phyloP scores from a whole-genome alignment of 1,284 basidiomycete species.

The Volvariella volvacea region DNA sequence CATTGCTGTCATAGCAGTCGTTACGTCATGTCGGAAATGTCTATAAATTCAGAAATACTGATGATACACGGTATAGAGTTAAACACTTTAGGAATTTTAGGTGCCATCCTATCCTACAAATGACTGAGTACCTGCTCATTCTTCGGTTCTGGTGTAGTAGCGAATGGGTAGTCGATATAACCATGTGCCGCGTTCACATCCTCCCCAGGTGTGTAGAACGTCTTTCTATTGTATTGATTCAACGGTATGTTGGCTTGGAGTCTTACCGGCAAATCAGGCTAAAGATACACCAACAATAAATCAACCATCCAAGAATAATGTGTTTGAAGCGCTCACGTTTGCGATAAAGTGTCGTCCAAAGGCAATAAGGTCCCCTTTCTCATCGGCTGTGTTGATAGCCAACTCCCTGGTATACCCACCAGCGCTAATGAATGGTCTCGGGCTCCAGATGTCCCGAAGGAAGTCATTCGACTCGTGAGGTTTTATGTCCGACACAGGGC shows the following conservation, averaged over 20 bases:
- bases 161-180: slow-evolving; percentile 35
- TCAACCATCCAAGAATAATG: not conserved
- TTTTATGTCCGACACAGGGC: not conserved
- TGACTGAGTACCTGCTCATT: too few species aligned
- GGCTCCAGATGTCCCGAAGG: slow-evolving; percentile 25
- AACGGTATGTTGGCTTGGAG: not conserved
- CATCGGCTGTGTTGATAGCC: slow-evolving; percentile 24
- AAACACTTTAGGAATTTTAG: too few species aligned
- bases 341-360: slow-evolving; percentile 41
- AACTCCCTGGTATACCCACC: slow-evolving; percentile 34
- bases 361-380: slow-evolving; percentile 27
- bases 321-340: slow-evolving; percentile 23
- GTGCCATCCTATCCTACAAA: too few species aligned
- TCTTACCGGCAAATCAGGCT: slow-evolving; percentile 1
- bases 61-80: too few species aligned
- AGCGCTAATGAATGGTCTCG: slow-evolving; percentile 37
- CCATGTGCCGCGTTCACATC: slow-evolving; percentile 18
- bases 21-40: too few species aligned
- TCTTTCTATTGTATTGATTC: not conserved
- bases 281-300: not conserved
- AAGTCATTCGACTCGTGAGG: slow-evolving; percentile 15
- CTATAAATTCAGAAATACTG: too few species aligned
- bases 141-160: not conserved
- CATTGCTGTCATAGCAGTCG: too few species aligned
- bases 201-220: not conserved